Evolutionary conservation across 2,329 filamentous ascomycete species (phyloP).

Genomic region (Aspergillus novofumigatus): DNA sequence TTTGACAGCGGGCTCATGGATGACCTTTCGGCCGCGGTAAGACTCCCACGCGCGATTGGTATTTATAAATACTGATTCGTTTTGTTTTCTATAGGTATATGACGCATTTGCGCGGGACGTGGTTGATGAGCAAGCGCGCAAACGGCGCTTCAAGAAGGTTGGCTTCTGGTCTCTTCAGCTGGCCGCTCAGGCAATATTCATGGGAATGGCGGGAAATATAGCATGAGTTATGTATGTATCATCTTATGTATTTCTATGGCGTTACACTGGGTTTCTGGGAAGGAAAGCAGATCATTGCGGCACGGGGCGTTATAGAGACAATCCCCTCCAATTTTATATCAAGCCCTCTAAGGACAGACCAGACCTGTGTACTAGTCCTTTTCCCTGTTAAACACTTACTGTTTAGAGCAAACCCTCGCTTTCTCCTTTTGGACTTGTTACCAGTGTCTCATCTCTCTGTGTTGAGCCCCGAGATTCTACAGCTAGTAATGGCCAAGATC

Average conservation of each 20-base stretch:
- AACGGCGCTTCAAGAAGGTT: constrained; percentile 87
- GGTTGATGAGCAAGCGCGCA: constrained; percentile 79
- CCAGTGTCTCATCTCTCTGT: background rate
- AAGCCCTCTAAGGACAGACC: background rate
- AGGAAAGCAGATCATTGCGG: background rate
- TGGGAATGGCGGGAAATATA: constrained; percentile 85
- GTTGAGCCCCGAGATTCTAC: background rate
- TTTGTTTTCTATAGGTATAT: constrained; percentile 59
- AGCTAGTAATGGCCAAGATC: background rate
- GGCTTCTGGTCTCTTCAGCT: constrained; percentile 94
- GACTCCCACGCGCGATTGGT: constrained; percentile 12
- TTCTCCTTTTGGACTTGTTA: background rate
- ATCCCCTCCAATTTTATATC: background rate
- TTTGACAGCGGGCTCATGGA: constrained; percentile 94
- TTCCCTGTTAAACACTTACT: background rate
- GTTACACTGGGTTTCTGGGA: background rate
- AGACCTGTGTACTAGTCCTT: background rate
- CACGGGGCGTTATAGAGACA: background rate
- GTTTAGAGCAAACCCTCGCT: background rate
- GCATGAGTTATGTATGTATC: constrained; percentile 39
- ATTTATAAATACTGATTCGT: constrained; percentile 2
- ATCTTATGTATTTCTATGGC: background rate
- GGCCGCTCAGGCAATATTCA: constrained; percentile 87
- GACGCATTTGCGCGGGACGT: constrained; percentile 90
- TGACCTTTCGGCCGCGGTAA: constrained; percentile 77